Conservation (phyloP, 106 monocot genomes). For the Iris macrosiphon region DNA sequence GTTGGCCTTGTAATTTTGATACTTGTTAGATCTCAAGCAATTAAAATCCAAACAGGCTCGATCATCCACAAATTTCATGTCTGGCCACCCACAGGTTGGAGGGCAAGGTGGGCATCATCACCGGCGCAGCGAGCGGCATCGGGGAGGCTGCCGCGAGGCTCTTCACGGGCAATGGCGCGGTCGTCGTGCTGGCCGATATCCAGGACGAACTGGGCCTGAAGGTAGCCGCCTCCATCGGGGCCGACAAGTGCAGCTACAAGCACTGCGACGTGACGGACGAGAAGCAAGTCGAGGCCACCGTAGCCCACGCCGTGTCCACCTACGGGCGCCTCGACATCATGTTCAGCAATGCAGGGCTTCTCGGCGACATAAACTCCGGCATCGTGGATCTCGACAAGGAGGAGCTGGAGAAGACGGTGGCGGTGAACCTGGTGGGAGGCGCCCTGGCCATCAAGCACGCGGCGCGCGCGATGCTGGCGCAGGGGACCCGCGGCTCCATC, state of each 20-base stretch:
- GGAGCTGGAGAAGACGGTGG: slow-evolving; percentile 1
- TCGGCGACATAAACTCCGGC: neutral
- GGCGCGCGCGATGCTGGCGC: slow-evolving; percentile 4
- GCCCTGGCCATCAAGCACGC: slow-evolving; percentile 20
- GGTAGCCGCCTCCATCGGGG: slow-evolving; percentile 14
- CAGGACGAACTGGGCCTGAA: slow-evolving; percentile 12
- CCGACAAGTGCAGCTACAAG: slow-evolving; percentile 1
- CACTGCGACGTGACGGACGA: slow-evolving; percentile 23
- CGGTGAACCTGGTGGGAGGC: neutral
- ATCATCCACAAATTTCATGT: too few species aligned
- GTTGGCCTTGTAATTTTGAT: too few species aligned
- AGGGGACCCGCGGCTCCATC: slow-evolving; percentile 4
- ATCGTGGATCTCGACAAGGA: slow-evolving; percentile 5
- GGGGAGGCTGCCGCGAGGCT: slow-evolving; percentile 38
- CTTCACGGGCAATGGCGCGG: slow-evolving; percentile 37
- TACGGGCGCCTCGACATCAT: slow-evolving; percentile 24
- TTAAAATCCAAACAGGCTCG: too few species aligned
- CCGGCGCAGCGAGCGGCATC: slow-evolving; percentile 57
- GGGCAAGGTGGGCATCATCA: slow-evolving; percentile 57
- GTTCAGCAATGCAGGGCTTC: slow-evolving; percentile 18
- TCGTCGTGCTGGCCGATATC: slow-evolving; percentile 34
- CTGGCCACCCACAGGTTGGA: too few species aligned
- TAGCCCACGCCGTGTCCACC: neutral
- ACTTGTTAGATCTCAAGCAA: too few species aligned
- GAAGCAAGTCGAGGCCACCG: slow-evolving; percentile 5